These are phyloP conservation scores for Amauroascus verrucosus DNA, from an alignment of 2,329 filamentous ascomycete species.

Conservation along the genomic window DNA sequence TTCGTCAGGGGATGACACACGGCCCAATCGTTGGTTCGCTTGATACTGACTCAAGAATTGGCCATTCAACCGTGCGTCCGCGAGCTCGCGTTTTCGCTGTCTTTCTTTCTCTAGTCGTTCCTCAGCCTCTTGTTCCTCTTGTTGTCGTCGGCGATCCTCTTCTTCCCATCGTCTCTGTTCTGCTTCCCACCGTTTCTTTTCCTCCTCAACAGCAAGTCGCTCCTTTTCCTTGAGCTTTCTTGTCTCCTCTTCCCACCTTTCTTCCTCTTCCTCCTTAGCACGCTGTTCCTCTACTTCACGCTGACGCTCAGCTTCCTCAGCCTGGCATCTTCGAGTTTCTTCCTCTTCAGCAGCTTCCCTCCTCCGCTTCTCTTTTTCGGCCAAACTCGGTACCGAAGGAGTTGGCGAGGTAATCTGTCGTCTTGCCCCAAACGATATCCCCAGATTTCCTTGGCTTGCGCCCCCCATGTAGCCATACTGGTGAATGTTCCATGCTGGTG, in stretches of 20 bases:
- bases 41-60: slow-evolving; percentile 84
- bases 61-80: slow-evolving; percentile 61
- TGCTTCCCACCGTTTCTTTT: slow-evolving; percentile 41
- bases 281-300: slow-evolving; percentile 44
- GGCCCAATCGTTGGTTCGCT: slow-evolving; percentile 49
- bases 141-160: slow-evolving; percentile 60
- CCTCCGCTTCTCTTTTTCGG: slow-evolving; percentile 68
- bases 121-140: slow-evolving; percentile 65
- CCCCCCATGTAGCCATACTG: slow-evolving; percentile 99
- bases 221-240: slow-evolving; percentile 43
- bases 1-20: slow-evolving; percentile 30
- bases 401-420: slow-evolving; percentile 81
- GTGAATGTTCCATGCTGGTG: slow-evolving; percentile 94
- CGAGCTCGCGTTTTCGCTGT: slow-evolving; percentile 48
- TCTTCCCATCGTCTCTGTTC: slow-evolving; percentile 60
- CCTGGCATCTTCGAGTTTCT: slow-evolving; percentile 40
- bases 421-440: slow-evolving; percentile 81
- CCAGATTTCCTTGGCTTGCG: slow-evolving; percentile 88
- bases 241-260: slow-evolving; percentile 40
- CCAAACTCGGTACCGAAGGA: slow-evolving; percentile 67
- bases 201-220: slow-evolving; percentile 36
- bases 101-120: slow-evolving; percentile 57
- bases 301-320: slow-evolving; percentile 44
- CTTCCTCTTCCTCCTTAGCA: slow-evolving; percentile 38
- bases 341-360: slow-evolving; percentile 43